Evolutionary conservation across 75 land plant genomes (phyloP).

Genomic region (Adiantum capillusveneris): DNA sequence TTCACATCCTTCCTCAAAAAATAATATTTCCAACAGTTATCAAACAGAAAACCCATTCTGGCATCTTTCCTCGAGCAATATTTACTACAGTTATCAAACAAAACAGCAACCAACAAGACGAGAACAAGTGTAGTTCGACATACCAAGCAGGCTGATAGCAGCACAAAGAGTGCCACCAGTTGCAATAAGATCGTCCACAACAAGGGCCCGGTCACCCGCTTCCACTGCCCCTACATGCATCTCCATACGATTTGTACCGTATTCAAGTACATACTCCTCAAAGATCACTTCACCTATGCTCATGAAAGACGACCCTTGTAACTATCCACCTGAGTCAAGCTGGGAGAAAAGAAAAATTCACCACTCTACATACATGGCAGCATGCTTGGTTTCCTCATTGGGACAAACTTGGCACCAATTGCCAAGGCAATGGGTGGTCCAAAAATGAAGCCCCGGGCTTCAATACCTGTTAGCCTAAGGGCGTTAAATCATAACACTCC

Average conservation of each 20-base stretch:
- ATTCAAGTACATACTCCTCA: constrained; percentile 79
- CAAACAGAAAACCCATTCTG: too few species aligned
- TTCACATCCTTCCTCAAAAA: too few species aligned
- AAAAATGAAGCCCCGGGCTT: constrained; percentile 91
- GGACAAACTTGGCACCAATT: constrained; percentile 89
- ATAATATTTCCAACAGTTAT: too few species aligned
- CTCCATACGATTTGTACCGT: constrained; percentile 82
- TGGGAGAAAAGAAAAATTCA: not conserved
- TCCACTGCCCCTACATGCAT: constrained; percentile 93
- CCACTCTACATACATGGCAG: constrained; percentile 44
- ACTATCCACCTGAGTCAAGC: too few species aligned
- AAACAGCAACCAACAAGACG: too few species aligned
- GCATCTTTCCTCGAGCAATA: too few species aligned
- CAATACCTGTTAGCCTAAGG: constrained; percentile 48
- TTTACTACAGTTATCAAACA: too few species aligned
- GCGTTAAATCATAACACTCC: not conserved
- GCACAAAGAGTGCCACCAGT: constrained; percentile 88
- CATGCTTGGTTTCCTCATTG: constrained; percentile 69
- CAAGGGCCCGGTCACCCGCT: constrained; percentile 72
- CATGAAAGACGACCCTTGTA: not conserved
- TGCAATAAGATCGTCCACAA: too few species aligned
- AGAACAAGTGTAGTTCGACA: too few species aligned
- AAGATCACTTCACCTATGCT: constrained; percentile 73
- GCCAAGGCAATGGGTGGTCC: constrained; percentile 90
- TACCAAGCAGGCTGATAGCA: constrained; percentile 78